These are phyloP conservation scores for Aspergillus latus DNA, from an alignment of 2,329 filamentous ascomycete genomes.

Conservation along the genomic window DNA sequence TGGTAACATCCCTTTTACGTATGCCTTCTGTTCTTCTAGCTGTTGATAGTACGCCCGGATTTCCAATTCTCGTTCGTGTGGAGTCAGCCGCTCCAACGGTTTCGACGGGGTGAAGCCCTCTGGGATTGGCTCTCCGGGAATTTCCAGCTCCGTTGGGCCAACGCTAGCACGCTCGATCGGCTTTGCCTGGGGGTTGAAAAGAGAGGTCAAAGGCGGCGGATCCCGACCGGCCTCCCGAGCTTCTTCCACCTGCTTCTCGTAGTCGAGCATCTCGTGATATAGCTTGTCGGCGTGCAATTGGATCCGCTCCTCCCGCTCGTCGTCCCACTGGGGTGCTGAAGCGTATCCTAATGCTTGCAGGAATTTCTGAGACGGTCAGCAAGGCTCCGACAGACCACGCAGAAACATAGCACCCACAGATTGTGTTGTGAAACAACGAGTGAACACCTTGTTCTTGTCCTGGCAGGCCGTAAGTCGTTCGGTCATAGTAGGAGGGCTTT, in stretches of 20 bases:
- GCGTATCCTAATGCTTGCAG: slow-evolving; percentile 88
- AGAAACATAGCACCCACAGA: slow-evolving; percentile 54
- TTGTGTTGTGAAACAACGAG: slow-evolving; percentile 87
- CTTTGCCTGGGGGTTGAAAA: slow-evolving; percentile 43
- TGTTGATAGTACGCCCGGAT: slow-evolving; percentile 41
- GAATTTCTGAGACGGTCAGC: slow-evolving; percentile 62
- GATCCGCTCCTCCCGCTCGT: slow-evolving; percentile 76
- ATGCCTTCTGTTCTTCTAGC: slow-evolving; percentile 38
- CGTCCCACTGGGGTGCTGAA: slow-evolving; percentile 62
- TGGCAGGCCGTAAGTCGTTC: slow-evolving; percentile 72
- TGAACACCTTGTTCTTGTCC: slow-evolving; percentile 72
- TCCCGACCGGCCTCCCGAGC: slow-evolving; percentile 46
- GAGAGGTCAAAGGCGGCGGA: slow-evolving; percentile 44
- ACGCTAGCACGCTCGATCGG: slow-evolving; percentile 13
- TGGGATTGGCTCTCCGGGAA: slow-evolving; percentile 39
- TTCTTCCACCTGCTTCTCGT: slow-evolving; percentile 72
- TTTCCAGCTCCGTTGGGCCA: slow-evolving; percentile 28
- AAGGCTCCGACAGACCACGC: neutral
- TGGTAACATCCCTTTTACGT: slow-evolving; percentile 36
- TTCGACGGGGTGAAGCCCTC: slow-evolving; percentile 38
- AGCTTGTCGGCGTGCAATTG: slow-evolving; percentile 94
- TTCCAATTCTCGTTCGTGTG: slow-evolving; percentile 49
- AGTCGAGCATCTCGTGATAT: slow-evolving; percentile 81
- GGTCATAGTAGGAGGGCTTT: slow-evolving; percentile 63
- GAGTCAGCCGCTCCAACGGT: slow-evolving; percentile 43